Percentiles rank a stretch among this genome's conserved stretches.
These are phyloP conservation scores for Cicer arietinum DNA, from an alignment of 306 rosid species.

Conservation along the genomic window DNA sequence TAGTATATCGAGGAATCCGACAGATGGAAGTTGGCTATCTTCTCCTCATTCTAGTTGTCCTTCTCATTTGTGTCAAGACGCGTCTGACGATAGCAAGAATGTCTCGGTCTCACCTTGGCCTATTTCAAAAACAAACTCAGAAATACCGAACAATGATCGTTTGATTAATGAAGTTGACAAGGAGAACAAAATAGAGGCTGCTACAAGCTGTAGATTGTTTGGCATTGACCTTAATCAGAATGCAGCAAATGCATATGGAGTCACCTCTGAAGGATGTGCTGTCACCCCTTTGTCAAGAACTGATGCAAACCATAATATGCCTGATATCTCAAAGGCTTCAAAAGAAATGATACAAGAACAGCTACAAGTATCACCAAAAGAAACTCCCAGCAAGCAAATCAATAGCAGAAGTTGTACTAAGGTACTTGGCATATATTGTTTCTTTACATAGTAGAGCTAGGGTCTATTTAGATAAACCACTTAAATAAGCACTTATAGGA, in stretches of 20 bases:
- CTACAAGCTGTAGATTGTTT: conserved; percentile 67
- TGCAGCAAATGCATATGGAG: conserved; percentile 22
- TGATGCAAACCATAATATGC: conserved; percentile 57
- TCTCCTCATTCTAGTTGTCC: conserved; percentile 63
- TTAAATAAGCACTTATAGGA: too few relatives aligned
- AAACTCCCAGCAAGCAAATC: conserved; percentile 67
- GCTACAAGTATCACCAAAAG: conserved; percentile 56
- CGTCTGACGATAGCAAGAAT: conserved; percentile 60
- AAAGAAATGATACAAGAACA: conserved; percentile 60
- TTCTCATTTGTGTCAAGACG: conserved; percentile 59
- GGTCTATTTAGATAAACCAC: too few relatives aligned
- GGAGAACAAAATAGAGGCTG: conserved; percentile 64
- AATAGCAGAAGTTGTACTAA: conserved; percentile 85
- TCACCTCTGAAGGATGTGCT: background rate
- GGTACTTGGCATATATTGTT: conserved; percentile 52
- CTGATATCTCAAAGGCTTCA: conserved; percentile 57
- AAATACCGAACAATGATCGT: conserved; percentile 58
- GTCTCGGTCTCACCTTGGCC: conserved; percentile 59
- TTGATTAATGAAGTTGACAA: conserved; percentile 56
- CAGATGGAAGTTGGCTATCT: conserved; percentile 67
- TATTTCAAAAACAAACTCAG: conserved; percentile 40
- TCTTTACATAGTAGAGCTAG: background rate
- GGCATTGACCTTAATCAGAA: conserved; percentile 71
- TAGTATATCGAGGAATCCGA: conserved; percentile 54
- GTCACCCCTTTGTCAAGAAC: conserved; percentile 50